Base-by-base conservation (phyloP, 352 stramenopile species). In the Globisporangium carolinianum region DNA sequence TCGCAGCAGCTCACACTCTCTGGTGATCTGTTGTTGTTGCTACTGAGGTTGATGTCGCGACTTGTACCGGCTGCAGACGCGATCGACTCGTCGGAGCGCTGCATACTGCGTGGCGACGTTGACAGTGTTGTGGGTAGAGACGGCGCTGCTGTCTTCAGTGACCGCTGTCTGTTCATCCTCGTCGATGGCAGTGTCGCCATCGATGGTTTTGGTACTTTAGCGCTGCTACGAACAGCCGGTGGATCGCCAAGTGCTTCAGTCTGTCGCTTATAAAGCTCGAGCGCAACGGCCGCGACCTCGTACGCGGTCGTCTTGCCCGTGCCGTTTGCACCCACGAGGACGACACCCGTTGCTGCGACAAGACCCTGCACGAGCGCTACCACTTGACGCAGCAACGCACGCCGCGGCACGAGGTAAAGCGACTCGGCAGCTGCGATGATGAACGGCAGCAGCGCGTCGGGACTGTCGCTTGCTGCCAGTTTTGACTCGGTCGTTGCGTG, bases 301-400 rank as follows among this genome's bases (percentile, higher is more conserved):
- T 82, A 79, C 9, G 58, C 12, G 7, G 73, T 65, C 0, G 73
- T 68, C 47, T 83, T 83, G 5, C 73, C 73, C 9, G 67, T 63
- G n/a, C 71, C 73, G 1, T 60, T 60, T 5, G 54, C 11, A 17
- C 71, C 71, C 0, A 59, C 43, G 1, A 83, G 35, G 7, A 78
- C 51, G 2, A 70, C 51, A 15, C 73, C 67, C n/a, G 45, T 41
- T 0, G 66, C 53, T 10, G 45, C 42, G 10, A 14, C 37, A 17
- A 63, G 12, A 24, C 58, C 45, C 4, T 46, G 46, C 11, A 14
- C 37, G 6, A 80, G 53, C 0, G 49, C 49, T 11, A 58, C 55
- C 1, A 55, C 58, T 11, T 61, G 51, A 7, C 60, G 37, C 4
- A 76, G 43, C 1, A 77, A 56, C n/a, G 60, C 38, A 6, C 55